phyloP scores from a whole-genome alignment of 768 basidiomycete species.

The Phanerodontia chrysosporium region DNA sequence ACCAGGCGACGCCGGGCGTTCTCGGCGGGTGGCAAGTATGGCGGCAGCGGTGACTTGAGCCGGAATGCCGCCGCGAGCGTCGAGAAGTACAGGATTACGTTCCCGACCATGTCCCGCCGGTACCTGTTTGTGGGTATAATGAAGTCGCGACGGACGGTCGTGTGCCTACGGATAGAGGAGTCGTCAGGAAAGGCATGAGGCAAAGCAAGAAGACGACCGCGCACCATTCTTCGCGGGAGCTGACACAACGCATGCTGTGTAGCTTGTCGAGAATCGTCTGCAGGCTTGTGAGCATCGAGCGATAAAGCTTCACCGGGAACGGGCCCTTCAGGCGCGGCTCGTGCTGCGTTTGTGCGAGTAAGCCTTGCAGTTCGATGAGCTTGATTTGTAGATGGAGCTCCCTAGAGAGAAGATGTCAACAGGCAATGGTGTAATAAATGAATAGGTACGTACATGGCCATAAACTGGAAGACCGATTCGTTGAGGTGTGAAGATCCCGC shows the following conservation, averaged over 20 bases:
- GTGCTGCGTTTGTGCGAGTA: slow-evolving; percentile 86
- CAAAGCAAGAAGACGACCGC: slow-evolving; percentile 20
- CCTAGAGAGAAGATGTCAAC: slow-evolving; percentile 42
- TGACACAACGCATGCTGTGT: slow-evolving; percentile 97
- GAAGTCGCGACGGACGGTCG: slow-evolving; percentile 82
- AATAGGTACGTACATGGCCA: slow-evolving; percentile 75
- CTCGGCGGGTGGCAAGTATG: slow-evolving; percentile 93
- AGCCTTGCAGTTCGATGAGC: slow-evolving; percentile 76
- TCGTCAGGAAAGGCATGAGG: background rate
- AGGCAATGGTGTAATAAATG: background rate
- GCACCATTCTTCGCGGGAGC: slow-evolving; percentile 90
- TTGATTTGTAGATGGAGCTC: slow-evolving; percentile 93
- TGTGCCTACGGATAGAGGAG: slow-evolving; percentile 57
- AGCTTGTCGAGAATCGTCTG: slow-evolving; percentile 85
- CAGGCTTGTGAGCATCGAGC: slow-evolving; percentile 73
- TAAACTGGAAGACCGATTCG: slow-evolving; percentile 77
- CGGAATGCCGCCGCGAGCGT: slow-evolving; percentile 75
- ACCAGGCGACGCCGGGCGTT: slow-evolving; percentile 77
- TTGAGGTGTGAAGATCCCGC: slow-evolving; percentile 42
- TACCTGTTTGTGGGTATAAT: slow-evolving; percentile 88
- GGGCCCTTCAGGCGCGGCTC: slow-evolving; percentile 96
- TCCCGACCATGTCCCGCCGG: slow-evolving; percentile 91
- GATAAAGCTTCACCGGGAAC: slow-evolving; percentile 84
- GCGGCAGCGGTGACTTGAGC: slow-evolving; percentile 89
- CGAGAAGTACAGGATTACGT: slow-evolving; percentile 88